Evolutionary conservation across 1,284 basidiomycete genomes (phyloP).

Genomic region (Papiliotrema terrestris): DNA sequence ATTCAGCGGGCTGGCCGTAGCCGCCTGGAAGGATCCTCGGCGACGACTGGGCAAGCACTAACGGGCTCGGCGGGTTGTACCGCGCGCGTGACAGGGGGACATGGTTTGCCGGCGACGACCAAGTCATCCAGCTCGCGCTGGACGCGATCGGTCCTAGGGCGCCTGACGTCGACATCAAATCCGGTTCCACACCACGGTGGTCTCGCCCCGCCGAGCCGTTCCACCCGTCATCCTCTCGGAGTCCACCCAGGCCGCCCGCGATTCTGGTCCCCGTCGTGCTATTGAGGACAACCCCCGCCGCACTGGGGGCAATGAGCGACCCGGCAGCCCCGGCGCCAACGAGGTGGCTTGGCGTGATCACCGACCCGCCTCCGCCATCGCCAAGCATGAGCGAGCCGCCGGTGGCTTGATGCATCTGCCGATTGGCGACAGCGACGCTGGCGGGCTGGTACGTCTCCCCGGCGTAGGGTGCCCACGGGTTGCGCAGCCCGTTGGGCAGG

Average conservation of each 20-base stretch:
- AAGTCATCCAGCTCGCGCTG: conserved; percentile 12
- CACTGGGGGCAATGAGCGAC: conserved; percentile 1
- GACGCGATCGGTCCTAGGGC: conserved; percentile 7
- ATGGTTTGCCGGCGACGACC: conserved; percentile 22
- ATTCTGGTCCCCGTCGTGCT: too few relatives aligned
- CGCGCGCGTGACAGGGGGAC: conserved; percentile 16
- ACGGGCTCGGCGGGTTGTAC: neutral
- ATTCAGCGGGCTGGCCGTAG: neutral
- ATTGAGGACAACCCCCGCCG: neutral
- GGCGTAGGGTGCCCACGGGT: conserved; percentile 28
- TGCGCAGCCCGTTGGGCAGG: conserved; percentile 31
- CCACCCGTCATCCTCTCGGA: conserved; percentile 31
- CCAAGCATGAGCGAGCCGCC: conserved; percentile 4
- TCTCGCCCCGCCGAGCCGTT: conserved; percentile 21
- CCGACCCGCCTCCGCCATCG: conserved; percentile 4
- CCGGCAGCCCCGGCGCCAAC: neutral
- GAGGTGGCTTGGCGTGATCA: conserved; percentile 4
- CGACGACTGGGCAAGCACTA: too few relatives aligned
- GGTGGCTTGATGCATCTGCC: neutral
- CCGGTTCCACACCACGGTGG: conserved; percentile 27
- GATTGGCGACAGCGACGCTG: neutral
- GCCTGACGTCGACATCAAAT: conserved; percentile 23
- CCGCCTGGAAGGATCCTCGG: neutral
- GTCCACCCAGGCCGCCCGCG: conserved; percentile 3
- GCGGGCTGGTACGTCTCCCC: conserved; percentile 26